Evolutionary conservation across 2,329 filamentous ascomycete species (phyloP).

Genomic region (Fusarium protoensiforme): DNA sequence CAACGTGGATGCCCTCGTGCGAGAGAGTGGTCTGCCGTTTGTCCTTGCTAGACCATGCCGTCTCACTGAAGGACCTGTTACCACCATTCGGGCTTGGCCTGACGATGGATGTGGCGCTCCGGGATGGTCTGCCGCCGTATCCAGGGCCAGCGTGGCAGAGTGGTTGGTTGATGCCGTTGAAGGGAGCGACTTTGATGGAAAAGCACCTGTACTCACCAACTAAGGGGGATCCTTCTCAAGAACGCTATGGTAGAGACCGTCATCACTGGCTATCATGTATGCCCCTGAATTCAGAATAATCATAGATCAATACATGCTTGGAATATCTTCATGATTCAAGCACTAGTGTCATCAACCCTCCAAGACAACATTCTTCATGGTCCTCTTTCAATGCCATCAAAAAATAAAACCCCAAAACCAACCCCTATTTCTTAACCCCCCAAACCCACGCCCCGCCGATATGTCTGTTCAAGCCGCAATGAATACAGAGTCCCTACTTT

Average conservation of each 20-base stretch:
- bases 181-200: neutral
- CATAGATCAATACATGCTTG: conserved; percentile 53
- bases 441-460: neutral
- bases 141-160: neutral
- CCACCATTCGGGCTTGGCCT: neutral
- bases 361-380: neutral
- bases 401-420: neutral
- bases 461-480: conserved; percentile 16
- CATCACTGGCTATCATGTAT: conserved; percentile 40
- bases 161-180: neutral
- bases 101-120: neutral
- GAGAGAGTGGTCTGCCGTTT: conserved; percentile 29
- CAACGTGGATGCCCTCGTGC: conserved; percentile 55
- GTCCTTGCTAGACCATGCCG: neutral
- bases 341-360: neutral
- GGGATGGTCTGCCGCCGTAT: neutral
- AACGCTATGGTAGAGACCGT: neutral
- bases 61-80: neutral
- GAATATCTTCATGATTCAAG: conserved; percentile 16
- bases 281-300: conserved; percentile 40
- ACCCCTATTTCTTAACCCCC: neutral
- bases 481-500: conserved; percentile 12
- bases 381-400: conserved; percentile 2
- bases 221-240: neutral
- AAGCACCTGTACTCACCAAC: neutral